These are phyloP conservation scores for Leucosporidium scottii DNA, from an alignment of 768 basidiomycete genomes.

Conservation along the genomic window DNA sequence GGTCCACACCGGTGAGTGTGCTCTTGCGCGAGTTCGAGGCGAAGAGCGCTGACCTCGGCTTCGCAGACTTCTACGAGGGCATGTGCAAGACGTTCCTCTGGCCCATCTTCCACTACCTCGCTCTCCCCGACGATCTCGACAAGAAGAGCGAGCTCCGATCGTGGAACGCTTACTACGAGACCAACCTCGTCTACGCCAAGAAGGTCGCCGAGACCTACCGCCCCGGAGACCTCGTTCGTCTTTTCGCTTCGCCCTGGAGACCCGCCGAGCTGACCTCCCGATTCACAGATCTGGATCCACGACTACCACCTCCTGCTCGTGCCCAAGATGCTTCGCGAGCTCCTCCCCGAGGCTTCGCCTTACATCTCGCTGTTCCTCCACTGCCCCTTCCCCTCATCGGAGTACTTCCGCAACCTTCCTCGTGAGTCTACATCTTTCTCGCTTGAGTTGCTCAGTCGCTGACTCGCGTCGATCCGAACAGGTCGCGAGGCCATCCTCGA, in stretches of 20 bases:
- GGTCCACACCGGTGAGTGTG: slow-evolving; percentile 53
- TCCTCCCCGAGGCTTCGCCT: slow-evolving; percentile 52
- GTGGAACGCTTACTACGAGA: slow-evolving; percentile 72
- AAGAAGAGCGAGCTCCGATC: slow-evolving; percentile 64
- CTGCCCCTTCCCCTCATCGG: slow-evolving; percentile 94
- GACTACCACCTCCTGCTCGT: slow-evolving; percentile 94
- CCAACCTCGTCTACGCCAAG: slow-evolving; percentile 79
- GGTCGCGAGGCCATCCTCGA: slow-evolving; percentile 88
- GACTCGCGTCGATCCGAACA: slow-evolving; percentile 33
- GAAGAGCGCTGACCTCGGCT: background rate
- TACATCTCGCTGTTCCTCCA: slow-evolving; percentile 85
- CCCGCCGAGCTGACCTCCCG: background rate
- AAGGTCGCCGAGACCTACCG: slow-evolving; percentile 69
- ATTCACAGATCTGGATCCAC: slow-evolving; percentile 47
- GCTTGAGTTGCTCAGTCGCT: slow-evolving; percentile 4
- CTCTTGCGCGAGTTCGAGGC: background rate
- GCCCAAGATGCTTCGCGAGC: slow-evolving; percentile 71
- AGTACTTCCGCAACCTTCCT: slow-evolving; percentile 89
- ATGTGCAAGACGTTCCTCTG: slow-evolving; percentile 91
- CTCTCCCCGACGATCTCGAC: slow-evolving; percentile 92
- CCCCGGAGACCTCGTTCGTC: slow-evolving; percentile 88
- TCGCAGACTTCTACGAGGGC: slow-evolving; percentile 50
- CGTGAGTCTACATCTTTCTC: slow-evolving; percentile 49
- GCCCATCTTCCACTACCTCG: slow-evolving; percentile 96
- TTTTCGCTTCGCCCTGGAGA: slow-evolving; percentile 41